These are phyloP conservation scores for Sicyos edulis DNA, from an alignment of 306 rosid species.

Conservation along the genomic window DNA sequence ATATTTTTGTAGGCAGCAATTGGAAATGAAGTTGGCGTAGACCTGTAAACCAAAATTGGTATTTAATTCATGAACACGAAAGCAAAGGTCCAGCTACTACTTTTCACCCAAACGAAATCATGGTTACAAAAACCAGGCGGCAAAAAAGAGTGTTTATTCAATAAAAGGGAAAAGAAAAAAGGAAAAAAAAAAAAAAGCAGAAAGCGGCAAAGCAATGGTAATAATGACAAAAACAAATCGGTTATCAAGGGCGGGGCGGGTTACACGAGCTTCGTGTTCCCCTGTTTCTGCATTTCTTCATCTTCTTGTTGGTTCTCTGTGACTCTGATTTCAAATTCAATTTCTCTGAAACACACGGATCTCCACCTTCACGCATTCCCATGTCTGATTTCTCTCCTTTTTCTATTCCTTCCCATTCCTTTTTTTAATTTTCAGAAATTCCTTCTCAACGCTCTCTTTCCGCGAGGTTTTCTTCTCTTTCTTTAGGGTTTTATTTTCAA, in stretches of 20 bases:
- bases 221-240: conserved; percentile 31
- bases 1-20: no score
- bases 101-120: neutral
- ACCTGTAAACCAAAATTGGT: neutral
- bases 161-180: neutral
- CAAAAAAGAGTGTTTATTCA: neutral
- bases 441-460: conserved; percentile 47
- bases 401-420: neutral
- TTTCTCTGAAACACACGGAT: conserved; percentile 22
- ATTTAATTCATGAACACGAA: neutral
- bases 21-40: neutral
- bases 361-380: conserved; percentile 60
- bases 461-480: conserved; percentile 26
- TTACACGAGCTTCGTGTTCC: conserved; percentile 31
- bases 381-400: conserved; percentile 19
- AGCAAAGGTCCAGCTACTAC: neutral
- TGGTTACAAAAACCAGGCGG: neutral
- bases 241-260: conserved; percentile 52
- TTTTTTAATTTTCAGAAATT: neutral
- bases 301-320: no score
- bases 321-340: no score
- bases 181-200: neutral
- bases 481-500: neutral
- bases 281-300: neutral
- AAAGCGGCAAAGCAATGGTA: conserved; percentile 29